phyloP scores from a whole-genome alignment of 495 filamentous ascomycete genomes.

The Xeromyces bisporus region DNA sequence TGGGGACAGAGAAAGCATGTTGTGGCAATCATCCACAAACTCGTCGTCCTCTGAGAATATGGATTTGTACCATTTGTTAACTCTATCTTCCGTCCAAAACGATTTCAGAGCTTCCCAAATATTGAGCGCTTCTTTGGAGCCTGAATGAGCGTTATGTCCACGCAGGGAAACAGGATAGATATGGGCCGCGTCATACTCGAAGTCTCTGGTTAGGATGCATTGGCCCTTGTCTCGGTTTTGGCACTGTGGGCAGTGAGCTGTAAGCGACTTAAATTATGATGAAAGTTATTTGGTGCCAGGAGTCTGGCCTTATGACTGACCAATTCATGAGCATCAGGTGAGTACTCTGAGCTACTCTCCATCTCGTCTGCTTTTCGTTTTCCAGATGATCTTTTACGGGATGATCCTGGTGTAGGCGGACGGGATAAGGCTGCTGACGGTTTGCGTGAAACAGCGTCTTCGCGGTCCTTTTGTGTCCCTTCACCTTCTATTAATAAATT shows the following conservation, averaged over 20 bases:
- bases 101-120: background rate
- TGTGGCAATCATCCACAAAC: background rate
- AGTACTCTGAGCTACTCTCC: background rate
- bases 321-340: background rate
- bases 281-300: background rate
- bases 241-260: background rate
- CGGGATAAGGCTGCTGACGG: background rate
- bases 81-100: background rate
- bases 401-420: background rate
- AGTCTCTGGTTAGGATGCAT: constrained; percentile 1
- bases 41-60: constrained; percentile 1
- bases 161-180: background rate
- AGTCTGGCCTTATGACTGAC: background rate
- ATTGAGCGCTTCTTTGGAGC: background rate
- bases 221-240: background rate
- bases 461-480: background rate
- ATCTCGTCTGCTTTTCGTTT: background rate
- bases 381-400: background rate
- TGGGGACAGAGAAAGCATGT: constrained; percentile 3
- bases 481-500: no score
- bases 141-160: no score
- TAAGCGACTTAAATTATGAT: background rate
- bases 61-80: constrained; percentile 1
- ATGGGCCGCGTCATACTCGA: background rate
- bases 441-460: background rate